These are phyloP conservation scores for Thermomyces lanuginosus DNA, from an alignment of 2,329 filamentous ascomycete species.

Conservation along the genomic window DNA sequence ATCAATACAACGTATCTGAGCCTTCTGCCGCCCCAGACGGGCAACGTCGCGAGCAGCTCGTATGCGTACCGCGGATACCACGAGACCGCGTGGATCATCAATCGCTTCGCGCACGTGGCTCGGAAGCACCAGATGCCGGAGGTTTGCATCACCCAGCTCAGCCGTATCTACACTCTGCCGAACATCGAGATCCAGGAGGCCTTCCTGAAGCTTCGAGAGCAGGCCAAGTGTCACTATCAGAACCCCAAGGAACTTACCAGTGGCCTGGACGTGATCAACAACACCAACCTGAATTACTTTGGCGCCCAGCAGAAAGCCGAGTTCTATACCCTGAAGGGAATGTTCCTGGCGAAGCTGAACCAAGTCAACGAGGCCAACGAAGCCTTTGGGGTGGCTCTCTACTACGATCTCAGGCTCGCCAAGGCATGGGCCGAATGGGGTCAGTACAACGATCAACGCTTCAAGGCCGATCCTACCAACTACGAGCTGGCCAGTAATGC, in stretches of 20 bases:
- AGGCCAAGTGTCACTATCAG: slow-evolving; percentile 97
- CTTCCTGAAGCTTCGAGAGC: slow-evolving; percentile 94
- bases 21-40: slow-evolving; percentile 62
- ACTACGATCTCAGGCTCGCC: slow-evolving; percentile 85
- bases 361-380: slow-evolving; percentile 84
- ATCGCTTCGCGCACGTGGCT: slow-evolving; percentile 92
- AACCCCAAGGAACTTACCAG: slow-evolving; percentile 82
- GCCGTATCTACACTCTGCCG: slow-evolving; percentile 92
- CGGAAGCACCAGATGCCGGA: slow-evolving; percentile 93
- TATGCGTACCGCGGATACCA: slow-evolving; percentile 96
- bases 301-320: slow-evolving; percentile 91
- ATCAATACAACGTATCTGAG: slow-evolving; percentile 90
- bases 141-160: slow-evolving; percentile 92
- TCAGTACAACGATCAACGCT: slow-evolving; percentile 90
- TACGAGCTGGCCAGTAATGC: slow-evolving; percentile 76
- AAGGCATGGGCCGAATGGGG: slow-evolving; percentile 99
- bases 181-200: slow-evolving; percentile 99
- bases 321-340: slow-evolving; percentile 97
- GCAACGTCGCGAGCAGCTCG: slow-evolving; percentile 73
- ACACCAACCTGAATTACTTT: slow-evolving; percentile 98
- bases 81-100: slow-evolving; percentile 99
- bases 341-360: slow-evolving; percentile 91
- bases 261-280: slow-evolving; percentile 96
- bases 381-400: slow-evolving; percentile 85
- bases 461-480: slow-evolving; percentile 76